Evolutionary conservation across 495 filamentous ascomycete species (phyloP).

Genomic region (Hypoxylon fuscum): DNA sequence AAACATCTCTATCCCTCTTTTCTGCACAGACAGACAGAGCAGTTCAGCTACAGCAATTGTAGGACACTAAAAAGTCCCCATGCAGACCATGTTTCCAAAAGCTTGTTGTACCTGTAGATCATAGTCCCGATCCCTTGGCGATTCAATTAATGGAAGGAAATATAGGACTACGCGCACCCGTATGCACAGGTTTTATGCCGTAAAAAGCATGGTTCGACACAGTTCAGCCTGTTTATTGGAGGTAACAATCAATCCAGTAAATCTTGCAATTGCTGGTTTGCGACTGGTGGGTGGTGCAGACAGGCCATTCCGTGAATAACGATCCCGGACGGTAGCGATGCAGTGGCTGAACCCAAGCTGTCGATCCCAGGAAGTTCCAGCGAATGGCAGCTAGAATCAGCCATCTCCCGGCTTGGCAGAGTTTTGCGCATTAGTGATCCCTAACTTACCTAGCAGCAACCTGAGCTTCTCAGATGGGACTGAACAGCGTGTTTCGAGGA

Average conservation of each 20-base stretch:
- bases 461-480: slow-evolving; percentile 9
- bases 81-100: slow-evolving; percentile 12
- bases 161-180: background rate
- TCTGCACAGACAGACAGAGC: background rate
- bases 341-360: slow-evolving; percentile 34
- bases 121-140: slow-evolving; percentile 7
- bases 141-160: background rate
- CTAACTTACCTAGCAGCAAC: slow-evolving; percentile 5
- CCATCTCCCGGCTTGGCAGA: slow-evolving; percentile 45
- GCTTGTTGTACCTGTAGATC: slow-evolving; percentile 29
- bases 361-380: slow-evolving; percentile 19
- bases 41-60: background rate
- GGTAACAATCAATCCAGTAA: slow-evolving; percentile 14
- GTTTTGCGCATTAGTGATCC: slow-evolving; percentile 27
- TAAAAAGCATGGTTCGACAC: background rate
- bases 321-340: slow-evolving; percentile 25
- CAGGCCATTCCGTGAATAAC: slow-evolving; percentile 5
- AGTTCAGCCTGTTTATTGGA: slow-evolving; percentile 26
- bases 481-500: slow-evolving; percentile 11
- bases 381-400: slow-evolving; percentile 35
- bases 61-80: background rate
- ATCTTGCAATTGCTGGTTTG: slow-evolving; percentile 13
- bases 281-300: slow-evolving; percentile 2
- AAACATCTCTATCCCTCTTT: too few relatives aligned
- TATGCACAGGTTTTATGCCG: background rate